Evolutionary conservation across 2,329 filamentous ascomycete species (phyloP), one percentile per base, ranked within the genome.

Genomic region (Penicillium sp.): DNA sequence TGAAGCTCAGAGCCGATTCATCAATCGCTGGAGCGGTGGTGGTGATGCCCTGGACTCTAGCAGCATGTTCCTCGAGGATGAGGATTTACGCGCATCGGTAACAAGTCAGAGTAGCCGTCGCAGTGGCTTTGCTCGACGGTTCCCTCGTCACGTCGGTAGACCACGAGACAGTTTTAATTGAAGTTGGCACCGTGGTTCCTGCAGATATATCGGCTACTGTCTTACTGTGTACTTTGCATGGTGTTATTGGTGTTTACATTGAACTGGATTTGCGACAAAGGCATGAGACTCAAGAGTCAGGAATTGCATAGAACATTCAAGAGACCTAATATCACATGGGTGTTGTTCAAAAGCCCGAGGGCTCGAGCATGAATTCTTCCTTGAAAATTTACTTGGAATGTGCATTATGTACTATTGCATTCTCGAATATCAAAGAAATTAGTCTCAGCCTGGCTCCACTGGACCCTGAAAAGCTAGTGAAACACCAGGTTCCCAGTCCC

Each of bases 131-230:
- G 70, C 74, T 19, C 67, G 69, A 43, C 72, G 75, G 50, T 73
- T 80, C 54, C 72, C 77, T 33, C 72, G 75, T 37, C 77, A 76
- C 49, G 64, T 65, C 25, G 73, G 78, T 62, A 70, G 69, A 9
- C 75, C 78, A 16, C 72, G 81, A 55, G 75, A 79, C 66, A 87
- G 84, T 63, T 76, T 88, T 53, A 85, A 86, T 62, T 74, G 55
- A 63, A 23, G 14, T 5, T 13, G 31, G 14, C 16, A 42, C 9
- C 10, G 9, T 13, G 11, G 9, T 42, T 23, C 0, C 11, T 42
- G n/a, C 19, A 13, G 11, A 19, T 3, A 23, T 42, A 23, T 19
- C 19, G 19, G 23, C 21, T 25, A 37, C 6, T 23, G 29, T 31
- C 19, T 25, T 25, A 31, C n/a, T 29, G 19, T 31, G 26, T 44